Conservation (phyloP, 1,284 basidiomycete genomes). For the Papiliotrema nemorosa region DNA sequence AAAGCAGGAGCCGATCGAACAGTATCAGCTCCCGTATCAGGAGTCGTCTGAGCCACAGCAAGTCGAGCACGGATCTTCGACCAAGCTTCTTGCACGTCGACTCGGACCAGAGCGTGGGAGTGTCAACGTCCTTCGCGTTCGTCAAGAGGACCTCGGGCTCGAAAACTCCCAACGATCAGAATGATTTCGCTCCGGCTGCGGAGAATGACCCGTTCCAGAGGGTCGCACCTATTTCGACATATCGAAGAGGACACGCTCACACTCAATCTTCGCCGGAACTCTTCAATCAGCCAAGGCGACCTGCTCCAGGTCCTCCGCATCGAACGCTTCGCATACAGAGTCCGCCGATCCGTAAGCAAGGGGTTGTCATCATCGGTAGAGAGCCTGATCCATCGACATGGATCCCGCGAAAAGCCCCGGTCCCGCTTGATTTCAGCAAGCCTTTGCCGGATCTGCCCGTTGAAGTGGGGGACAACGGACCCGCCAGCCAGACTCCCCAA, state of each 20-base stretch:
- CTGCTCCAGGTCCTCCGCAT: neutral
- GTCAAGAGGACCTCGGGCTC: neutral
- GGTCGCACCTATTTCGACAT: no score
- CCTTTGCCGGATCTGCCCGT: neutral
- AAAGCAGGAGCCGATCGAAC: neutral
- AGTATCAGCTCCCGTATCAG: neutral
- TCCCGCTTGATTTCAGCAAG: constrained; percentile 21
- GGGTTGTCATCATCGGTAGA: constrained; percentile 21
- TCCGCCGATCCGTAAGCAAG: constrained; percentile 6
- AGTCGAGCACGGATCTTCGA: neutral
- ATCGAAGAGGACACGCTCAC: no score
- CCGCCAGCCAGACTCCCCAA: no score
- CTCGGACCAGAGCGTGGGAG: neutral
- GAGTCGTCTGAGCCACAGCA: neutral
- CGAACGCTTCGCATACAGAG: constrained; percentile 22
- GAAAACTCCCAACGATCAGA: no score
- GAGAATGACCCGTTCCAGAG: constrained; percentile 1
- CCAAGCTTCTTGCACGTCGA: neutral
- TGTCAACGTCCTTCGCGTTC: constrained; percentile 8
- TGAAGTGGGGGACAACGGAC: no score
- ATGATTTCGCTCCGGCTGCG: no score
- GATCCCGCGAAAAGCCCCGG: neutral
- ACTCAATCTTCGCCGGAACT: no score
- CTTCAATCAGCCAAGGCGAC: neutral
- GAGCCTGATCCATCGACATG: neutral